Percentiles rank a stretch among this genome's conserved stretches.
Conservation (phyloP, 139 green algal species). For the Axilococcus clingmanii region DNA sequence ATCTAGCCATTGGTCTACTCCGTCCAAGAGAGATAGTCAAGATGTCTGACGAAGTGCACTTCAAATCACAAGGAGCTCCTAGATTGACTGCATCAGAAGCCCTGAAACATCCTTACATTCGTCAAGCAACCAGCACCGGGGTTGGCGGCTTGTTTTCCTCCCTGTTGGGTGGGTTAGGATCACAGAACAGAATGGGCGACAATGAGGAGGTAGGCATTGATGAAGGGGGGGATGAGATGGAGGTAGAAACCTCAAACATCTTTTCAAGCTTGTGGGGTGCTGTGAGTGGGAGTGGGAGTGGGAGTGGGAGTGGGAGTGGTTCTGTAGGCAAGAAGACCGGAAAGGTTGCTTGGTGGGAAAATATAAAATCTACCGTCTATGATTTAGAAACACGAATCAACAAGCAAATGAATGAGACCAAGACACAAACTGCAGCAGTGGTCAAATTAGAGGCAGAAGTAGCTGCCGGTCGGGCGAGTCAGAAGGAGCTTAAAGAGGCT, state of each 20-base stretch:
- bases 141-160: background rate
- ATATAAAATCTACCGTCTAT: conserved; percentile 32
- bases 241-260: too few species aligned
- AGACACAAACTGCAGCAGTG: conserved; percentile 29
- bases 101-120: conserved; percentile 43
- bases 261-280: too few species aligned
- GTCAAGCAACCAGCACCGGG: conserved; percentile 11
- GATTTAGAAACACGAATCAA: conserved; percentile 63
- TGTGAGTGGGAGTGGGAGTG: too few species aligned
- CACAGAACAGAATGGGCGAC: background rate
- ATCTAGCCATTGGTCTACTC: conserved; percentile 49
- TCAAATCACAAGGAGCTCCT: conserved; percentile 27
- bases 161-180: background rate
- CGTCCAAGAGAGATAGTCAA: conserved; percentile 39
- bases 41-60: conserved; percentile 36
- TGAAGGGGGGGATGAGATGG: too few species aligned
- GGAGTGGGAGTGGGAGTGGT: background rate
- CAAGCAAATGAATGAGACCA: conserved; percentile 25
- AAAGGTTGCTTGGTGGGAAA: conserved; percentile 1
- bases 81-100: conserved; percentile 30
- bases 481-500: conserved; percentile 7
- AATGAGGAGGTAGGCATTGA: background rate
- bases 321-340: background rate
- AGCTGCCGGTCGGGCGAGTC: conserved; percentile 6
- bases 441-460: conserved; percentile 20